Evolutionary conservation across 129 eudicot genomes (phyloP), one percentile per base, ranked within the genome.

Genomic region (Artemisia argyi): DNA sequence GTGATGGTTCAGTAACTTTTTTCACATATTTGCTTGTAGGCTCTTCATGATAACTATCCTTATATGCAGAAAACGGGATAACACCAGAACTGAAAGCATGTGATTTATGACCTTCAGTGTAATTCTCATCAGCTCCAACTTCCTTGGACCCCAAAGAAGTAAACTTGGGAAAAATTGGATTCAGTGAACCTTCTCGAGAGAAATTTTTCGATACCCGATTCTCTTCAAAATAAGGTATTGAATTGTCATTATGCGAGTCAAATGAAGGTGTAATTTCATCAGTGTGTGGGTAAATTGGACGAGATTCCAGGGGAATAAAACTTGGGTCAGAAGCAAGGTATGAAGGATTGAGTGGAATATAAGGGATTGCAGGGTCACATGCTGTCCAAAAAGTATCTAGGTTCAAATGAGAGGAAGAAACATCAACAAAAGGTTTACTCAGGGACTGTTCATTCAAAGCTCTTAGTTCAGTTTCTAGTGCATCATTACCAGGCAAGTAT

Each of bases 361-460:
- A 78, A 17, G 86, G 81, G 69, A 61, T 28, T 56, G 76, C 39
- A 50, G 85, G 58, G 72, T 79, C 81, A 61, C 71, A 61, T 64
- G 60, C 59, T 44, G 47, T 70, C 47, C 75, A 68, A 54, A 46
- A 58, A 55, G 76, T 15, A 47, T 16, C 59, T 57, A 46, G 73
- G 20, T 58, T 46, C 48, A 66, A 17, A n/a, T 51, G 75, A 65
- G 61, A 42, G 28, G 59, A 53, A 26, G 44, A 4, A 44, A 57
- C 79, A 78, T 71, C 35, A 66, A 18, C 42, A 26, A 54, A 3
- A 63, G 32, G 28, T 28, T 35, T 60, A 12, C 32, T 55, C 9
- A 11, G 18, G 17, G 18, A 51, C 3, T 24, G 73, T 61, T 63
- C 69, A 54, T 35, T 44, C 62, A 17, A 65, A 16, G 50, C 55